A percentile compares a stretch with the other conserved stretches of the same genome.
Evolutionary conservation across 177 flowering plant genomes (phyloP).

Genomic region (Vitis hybrid): DNA sequence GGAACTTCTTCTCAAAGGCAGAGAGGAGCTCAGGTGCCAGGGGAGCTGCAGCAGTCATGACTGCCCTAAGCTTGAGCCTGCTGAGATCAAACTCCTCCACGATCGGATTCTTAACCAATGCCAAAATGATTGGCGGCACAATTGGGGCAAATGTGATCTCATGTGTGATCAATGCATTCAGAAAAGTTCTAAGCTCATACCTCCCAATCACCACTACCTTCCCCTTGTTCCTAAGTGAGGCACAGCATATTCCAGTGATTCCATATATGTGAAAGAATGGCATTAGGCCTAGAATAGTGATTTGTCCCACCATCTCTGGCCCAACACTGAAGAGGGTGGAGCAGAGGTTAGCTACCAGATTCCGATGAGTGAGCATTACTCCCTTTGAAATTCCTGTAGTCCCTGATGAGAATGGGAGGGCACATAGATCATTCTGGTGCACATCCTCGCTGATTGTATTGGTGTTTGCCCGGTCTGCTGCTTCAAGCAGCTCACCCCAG

Average conservation of each 20-base stretch:
- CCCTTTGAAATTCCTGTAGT: slow-evolving; percentile 95
- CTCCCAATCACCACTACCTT: slow-evolving; percentile 89
- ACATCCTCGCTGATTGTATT: slow-evolving; percentile 24
- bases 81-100: slow-evolving; percentile 81
- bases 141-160: slow-evolving; percentile 89
- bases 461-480: slow-evolving; percentile 58
- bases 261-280: slow-evolving; percentile 98
- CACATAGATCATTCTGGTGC: slow-evolving; percentile 72
- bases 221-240: slow-evolving; percentile 83
- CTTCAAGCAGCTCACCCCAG: slow-evolving; percentile 70
- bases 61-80: slow-evolving; percentile 66
- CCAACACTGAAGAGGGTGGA: slow-evolving; percentile 78
- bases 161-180: slow-evolving; percentile 66
- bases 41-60: slow-evolving; percentile 98
- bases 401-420: slow-evolving; percentile 96
- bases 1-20: slow-evolving; percentile 81
- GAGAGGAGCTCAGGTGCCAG: slow-evolving; percentile 82
- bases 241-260: slow-evolving; percentile 81
- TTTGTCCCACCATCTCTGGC: slow-evolving; percentile 69
- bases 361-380: slow-evolving; percentile 87
- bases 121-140: slow-evolving; percentile 87
- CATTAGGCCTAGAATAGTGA: slow-evolving; percentile 81
- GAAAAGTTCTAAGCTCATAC: slow-evolving; percentile 67
- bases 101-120: slow-evolving; percentile 78
- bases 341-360: slow-evolving; percentile 85